Evolutionary conservation across 2,329 filamentous ascomycete genomes (phyloP), one percentile per base, ranked within the genome.

Genomic region (Sporothrix brunneoviolacea): DNA sequence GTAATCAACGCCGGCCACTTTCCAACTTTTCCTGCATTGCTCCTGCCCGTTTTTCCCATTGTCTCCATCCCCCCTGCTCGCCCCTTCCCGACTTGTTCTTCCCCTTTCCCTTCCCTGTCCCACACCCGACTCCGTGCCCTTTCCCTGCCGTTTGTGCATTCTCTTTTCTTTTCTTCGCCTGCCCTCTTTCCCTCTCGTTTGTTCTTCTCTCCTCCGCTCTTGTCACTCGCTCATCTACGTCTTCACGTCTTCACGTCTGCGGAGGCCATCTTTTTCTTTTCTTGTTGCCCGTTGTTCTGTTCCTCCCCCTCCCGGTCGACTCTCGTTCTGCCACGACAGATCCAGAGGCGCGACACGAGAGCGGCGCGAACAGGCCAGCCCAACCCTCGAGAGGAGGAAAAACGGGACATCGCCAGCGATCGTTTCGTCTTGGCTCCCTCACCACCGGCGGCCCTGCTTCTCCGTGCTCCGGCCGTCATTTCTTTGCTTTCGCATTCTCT

Each of bases 151-250:
- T 16, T 39, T 48, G 53, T 28, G 48, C 55, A 53, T 39, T 41
- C 55, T 59, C 48, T 54, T 53, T 52, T 40, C 57, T 52, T 54
- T 59, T 60, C 60, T n/a, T 61, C 61, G 62, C 46, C 60, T 55
- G 58, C 60, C 57, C 55, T 55, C 55, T 56, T 43, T 50, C 56
- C 57, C 50, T 58, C 57, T 52, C 54, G 49, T 44, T 39, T 16
- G 21, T n/a, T 19, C 19, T 10, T 28, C 19, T 30, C 28, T 44
- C 46, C 30, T 22, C 44, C 43, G 41, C 45, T 12, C 50, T 41
- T 44, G 50, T 53, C 49, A 55, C 48, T 51, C 24, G 46, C 39
- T 52, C 46, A 35, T 35, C 27, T 15, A 32, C 47, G 42, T 35
- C 47, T 32, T 39, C 51, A 46, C 37, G 16, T 30, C 49, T 50